These are phyloP conservation scores for Millerozyma miso DNA, from an alignment of 805 yeast species.

Conservation along the genomic window DNA sequence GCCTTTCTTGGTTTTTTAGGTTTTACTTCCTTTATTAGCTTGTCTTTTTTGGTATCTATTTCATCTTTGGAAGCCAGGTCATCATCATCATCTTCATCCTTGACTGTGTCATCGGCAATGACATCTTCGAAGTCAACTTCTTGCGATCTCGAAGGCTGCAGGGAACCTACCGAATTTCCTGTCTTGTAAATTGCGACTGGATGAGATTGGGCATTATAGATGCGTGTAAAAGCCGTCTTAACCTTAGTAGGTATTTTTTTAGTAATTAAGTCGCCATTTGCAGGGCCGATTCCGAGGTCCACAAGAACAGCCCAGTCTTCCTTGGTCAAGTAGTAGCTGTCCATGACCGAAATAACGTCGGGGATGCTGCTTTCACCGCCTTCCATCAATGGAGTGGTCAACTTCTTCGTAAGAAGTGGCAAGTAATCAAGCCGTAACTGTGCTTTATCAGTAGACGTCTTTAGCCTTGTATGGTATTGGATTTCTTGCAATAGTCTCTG, in stretches of 20 bases:
- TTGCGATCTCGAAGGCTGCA: conserved; percentile 16
- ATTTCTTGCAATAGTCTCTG: conserved; percentile 77
- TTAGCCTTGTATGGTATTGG: conserved; percentile 80
- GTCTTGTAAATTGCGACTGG: conserved; percentile 82
- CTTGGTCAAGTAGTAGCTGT: conserved; percentile 76
- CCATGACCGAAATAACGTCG: conserved; percentile 69
- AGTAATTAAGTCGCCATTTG: conserved; percentile 35
- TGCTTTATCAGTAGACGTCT: conserved; percentile 68
- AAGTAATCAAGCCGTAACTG: conserved; percentile 76
- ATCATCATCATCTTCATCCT: conserved; percentile 39
- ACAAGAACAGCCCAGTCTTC: conserved; percentile 90
- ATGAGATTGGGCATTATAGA: conserved; percentile 70
- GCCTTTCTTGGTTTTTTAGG: conserved; percentile 25
- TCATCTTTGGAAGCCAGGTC: conserved; percentile 40
- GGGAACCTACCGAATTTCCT: conserved; percentile 49
- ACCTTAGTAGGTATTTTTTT: conserved; percentile 72
- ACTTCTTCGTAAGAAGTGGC: conserved; percentile 54
- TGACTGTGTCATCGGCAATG: conserved; percentile 53
- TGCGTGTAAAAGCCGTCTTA: conserved; percentile 82
- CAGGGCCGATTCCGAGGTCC: conserved; percentile 72
- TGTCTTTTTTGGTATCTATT: conserved; percentile 56
- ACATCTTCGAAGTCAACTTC: conserved; percentile 72
- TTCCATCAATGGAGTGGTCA: conserved; percentile 55
- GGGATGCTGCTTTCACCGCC: conserved; percentile 61
- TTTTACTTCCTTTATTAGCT: conserved; percentile 51